These are phyloP conservation scores for Clausena lansium DNA, from an alignment of 345 rosid species.

Conservation along the genomic window DNA sequence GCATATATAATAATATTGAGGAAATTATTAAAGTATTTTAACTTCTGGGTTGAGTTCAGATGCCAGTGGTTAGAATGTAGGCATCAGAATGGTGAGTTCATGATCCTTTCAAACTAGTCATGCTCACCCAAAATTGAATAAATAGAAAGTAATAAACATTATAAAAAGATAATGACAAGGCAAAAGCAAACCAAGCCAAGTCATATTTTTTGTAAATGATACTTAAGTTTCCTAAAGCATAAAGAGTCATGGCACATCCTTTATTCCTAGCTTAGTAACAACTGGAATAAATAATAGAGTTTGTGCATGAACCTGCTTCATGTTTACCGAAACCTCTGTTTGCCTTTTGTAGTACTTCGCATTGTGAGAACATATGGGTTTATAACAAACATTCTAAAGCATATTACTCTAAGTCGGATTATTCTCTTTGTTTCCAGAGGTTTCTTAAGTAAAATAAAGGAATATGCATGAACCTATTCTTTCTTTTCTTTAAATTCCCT, in stretches of 20 bases:
- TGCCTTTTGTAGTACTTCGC: slow-evolving; percentile 12
- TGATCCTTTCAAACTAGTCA: slow-evolving; percentile 7
- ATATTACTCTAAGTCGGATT: neutral
- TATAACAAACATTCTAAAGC: slow-evolving; percentile 17
- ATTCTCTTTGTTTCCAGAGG: slow-evolving; percentile 7
- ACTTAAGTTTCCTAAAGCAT: slow-evolving; percentile 8
- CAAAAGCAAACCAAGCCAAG: slow-evolving; percentile 23
- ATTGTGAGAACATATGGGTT: neutral
- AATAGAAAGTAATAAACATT: neutral
- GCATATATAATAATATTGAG: neutral
- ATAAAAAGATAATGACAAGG: slow-evolving; percentile 20
- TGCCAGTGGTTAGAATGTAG: slow-evolving; percentile 29
- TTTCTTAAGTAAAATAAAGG: neutral
- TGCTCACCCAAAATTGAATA: slow-evolving; percentile 8
- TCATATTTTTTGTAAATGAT: slow-evolving; percentile 5
- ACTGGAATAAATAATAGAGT: slow-evolving; percentile 8
- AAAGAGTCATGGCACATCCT: neutral
- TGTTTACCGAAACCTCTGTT: neutral
- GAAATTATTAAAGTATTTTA: slow-evolving; percentile 12
- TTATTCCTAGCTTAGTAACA: slow-evolving; percentile 19
- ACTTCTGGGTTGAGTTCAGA: slow-evolving; percentile 16
- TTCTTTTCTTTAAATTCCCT: slow-evolving; percentile 5
- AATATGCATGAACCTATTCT: slow-evolving; percentile 30
- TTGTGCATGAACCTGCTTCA: slow-evolving; percentile 29
- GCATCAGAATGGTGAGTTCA: slow-evolving; percentile 25